These are phyloP conservation scores for Coffea canephora DNA, from an alignment of 257 asterid species.

Conservation along the genomic window DNA sequence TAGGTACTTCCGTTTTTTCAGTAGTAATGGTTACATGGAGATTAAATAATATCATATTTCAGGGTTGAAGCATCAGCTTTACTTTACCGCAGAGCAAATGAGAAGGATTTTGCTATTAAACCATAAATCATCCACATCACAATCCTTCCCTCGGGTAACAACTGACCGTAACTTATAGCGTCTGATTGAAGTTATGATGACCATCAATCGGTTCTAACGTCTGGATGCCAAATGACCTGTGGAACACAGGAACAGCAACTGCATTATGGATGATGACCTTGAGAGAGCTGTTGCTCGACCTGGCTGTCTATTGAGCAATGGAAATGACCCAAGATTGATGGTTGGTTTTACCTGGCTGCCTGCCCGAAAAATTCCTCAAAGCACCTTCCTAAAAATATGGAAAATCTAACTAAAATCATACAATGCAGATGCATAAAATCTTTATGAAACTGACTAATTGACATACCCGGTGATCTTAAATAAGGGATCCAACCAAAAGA, in stretches of 20 bases:
- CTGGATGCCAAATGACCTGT: not conserved
- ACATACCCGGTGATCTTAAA: not conserved
- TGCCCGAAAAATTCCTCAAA: not conserved
- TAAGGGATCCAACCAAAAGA: not conserved
- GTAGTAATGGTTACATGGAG: constrained; percentile 13
- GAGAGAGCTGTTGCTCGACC: not conserved
- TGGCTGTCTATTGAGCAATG: not conserved
- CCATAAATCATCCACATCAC: constrained; percentile 35
- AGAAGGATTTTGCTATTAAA: constrained; percentile 87
- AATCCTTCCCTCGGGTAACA: constrained; percentile 22
- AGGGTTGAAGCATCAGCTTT: constrained; percentile 98
- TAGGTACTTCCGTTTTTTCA: not conserved
- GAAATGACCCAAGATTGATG: not conserved
- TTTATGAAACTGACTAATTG: not conserved
- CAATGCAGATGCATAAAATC: not conserved
- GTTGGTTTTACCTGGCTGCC: not conserved
- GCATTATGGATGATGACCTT: not conserved
- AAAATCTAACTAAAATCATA: not conserved
- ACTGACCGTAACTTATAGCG: not conserved
- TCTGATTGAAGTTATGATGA: constrained; percentile 3
- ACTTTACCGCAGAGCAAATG: constrained; percentile 93
- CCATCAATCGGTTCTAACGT: not conserved
- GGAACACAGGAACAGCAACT: not conserved
- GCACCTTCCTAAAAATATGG: not conserved
- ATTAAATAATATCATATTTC: constrained; percentile 23